Base-by-base conservation (phyloP, 169 alveolate species). In the Cryptosporidium viatorum region DNA sequence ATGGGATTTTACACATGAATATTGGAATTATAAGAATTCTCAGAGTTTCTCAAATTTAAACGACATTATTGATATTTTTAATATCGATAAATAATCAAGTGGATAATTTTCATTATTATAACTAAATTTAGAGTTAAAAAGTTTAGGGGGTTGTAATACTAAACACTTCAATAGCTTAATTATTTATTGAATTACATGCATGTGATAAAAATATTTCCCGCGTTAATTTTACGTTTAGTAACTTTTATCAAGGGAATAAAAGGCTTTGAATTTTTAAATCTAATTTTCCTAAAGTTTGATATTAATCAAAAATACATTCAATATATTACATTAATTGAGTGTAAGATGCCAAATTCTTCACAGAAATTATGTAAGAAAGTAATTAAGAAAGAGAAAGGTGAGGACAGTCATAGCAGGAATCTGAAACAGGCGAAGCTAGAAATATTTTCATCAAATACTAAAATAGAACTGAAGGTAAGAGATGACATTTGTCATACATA, bases 1-100 rank as follows among this genome's bases (percentile, higher is more conserved):
- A 29, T 80, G 89, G 89, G 67, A 80, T 21, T 80, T 80, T 43
- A 65, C 59, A 14, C 23, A 65, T 41, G 89, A 80, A 67, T 80
- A 80, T 37, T 80, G 89, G 89, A 43, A 48, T 62, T 62, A 43
- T 45, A 80, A 80, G 55, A 52, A 80, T 43, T 41, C 73, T 18
- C 73, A 65, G 21, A 80, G 10, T 1, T 80, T 80, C 74, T 59
- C 71, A 33, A 33, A 35, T 80, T 59, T 73, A 52, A 80, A 18
- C 35, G 75, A 80, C 21, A 43, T 26, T 45, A 43, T 80, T 10
- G 89, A 80, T 41, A 80, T 80, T 80, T 80, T 80, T 67, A 41
- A 62, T 35, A 10, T 80, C 41, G 80, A 65, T 1, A 62, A 8
- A 18, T 80, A 73, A 58, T 23, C 2, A 16, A n/a, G 3, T 0